Evolutionary conservation across 1,139 yeast species (phyloP).

Genomic region (Saccharomycopsis phalli): DNA sequence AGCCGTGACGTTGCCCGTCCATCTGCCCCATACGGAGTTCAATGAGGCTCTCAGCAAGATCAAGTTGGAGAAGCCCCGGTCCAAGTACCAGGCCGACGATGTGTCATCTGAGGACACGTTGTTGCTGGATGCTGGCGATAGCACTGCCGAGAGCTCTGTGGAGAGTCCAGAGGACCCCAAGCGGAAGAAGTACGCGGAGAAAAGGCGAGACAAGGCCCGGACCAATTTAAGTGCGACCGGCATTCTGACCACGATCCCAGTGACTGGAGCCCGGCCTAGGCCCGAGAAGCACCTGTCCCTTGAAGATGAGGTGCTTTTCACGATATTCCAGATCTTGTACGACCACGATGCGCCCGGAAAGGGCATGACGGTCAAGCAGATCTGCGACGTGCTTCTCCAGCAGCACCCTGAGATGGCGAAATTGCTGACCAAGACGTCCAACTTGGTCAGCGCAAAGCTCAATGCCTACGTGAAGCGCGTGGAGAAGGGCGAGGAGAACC

Average conservation of each 20-base stretch:
- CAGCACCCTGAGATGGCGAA: slow-evolving; percentile 78
- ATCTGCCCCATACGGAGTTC: slow-evolving; percentile 17
- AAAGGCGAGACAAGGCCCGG: slow-evolving; percentile 24
- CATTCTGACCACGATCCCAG: slow-evolving; percentile 69
- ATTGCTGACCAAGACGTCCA: slow-evolving; percentile 70
- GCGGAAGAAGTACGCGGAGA: slow-evolving; percentile 18
- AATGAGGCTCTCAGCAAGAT: slow-evolving; percentile 5
- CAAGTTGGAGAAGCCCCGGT: too few relatives aligned
- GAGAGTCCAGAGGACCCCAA: slow-evolving; percentile 7
- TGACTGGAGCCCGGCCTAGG: slow-evolving; percentile 69
- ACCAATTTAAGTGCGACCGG: slow-evolving; percentile 52
- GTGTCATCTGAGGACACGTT: not conserved
- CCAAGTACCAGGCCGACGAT: not conserved
- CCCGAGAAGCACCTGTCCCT: slow-evolving; percentile 57
- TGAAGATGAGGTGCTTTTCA: slow-evolving; percentile 68
- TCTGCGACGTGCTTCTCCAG: slow-evolving; percentile 64
- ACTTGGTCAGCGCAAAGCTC: slow-evolving; percentile 69
- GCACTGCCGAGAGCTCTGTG: not conserved
- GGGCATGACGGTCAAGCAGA: slow-evolving; percentile 81
- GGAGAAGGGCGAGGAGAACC: slow-evolving; percentile 64
- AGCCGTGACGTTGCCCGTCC: slow-evolving; percentile 23
- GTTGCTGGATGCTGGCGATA: not conserved
- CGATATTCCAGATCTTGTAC: slow-evolving; percentile 60
- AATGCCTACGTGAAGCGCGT: slow-evolving; percentile 79
- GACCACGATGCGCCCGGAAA: slow-evolving; percentile 54